Conservation (phyloP, 164 flowering plant species). For the Piper betle region DNA sequence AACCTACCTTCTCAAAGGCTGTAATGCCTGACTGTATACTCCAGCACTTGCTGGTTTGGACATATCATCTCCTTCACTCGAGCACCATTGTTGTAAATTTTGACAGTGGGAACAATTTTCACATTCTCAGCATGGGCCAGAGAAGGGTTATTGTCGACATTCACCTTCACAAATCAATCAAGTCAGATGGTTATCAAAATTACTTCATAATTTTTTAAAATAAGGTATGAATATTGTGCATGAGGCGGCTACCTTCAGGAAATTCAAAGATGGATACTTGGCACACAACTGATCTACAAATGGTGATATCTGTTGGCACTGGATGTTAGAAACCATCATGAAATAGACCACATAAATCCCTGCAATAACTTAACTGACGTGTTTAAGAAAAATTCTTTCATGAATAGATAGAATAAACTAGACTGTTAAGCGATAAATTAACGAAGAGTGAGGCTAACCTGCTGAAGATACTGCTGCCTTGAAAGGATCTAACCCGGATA, state of each 20-base stretch:
- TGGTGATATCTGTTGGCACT: constrained; percentile 52
- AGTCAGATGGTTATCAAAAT: not conserved
- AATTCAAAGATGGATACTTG: constrained; percentile 62
- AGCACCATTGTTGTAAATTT: constrained; percentile 68
- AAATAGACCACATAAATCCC: constrained; percentile 69
- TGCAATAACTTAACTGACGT: constrained; percentile 7
- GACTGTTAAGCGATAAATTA: not conserved
- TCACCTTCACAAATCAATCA: constrained; percentile 39
- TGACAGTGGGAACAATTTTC: constrained; percentile 65
- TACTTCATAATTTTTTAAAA: too few species aligned
- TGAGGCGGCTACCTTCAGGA: constrained; percentile 44
- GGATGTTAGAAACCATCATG: constrained; percentile 23
- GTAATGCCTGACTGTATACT: constrained; percentile 72
- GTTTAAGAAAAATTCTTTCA: too few species aligned
- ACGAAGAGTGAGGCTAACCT: constrained; percentile 21
- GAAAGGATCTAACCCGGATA: constrained; percentile 34
- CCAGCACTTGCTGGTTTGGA: constrained; percentile 63
- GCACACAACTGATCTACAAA: constrained; percentile 41
- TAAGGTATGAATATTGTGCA: not conserved
- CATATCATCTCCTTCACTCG: constrained; percentile 71
- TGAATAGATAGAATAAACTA: not conserved
- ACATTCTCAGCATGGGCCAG: constrained; percentile 55
- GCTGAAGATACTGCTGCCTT: constrained; percentile 57
- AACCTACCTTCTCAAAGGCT: constrained; percentile 25
- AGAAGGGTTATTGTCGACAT: constrained; percentile 43